Evolutionary conservation across 176 grass and related monocot species (phyloP), one percentile per base, ranked within the genome.

Genomic region (Oryza australiensis): DNA sequence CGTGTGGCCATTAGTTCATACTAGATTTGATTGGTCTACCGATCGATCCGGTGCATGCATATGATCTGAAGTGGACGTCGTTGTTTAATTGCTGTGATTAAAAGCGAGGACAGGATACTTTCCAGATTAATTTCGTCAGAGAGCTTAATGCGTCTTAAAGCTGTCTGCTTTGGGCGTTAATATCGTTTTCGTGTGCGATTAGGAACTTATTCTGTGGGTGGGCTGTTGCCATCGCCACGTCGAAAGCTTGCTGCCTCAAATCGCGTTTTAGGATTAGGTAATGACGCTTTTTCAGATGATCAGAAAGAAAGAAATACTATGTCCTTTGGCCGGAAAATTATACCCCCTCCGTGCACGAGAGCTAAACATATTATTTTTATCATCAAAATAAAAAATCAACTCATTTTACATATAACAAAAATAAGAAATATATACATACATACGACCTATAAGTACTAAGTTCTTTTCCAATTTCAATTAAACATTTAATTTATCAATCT

Each of bases 161-260:
- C 11, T 60, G 28, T 9, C 33, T 34, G 82, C 72, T 66, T 80
- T 74, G 63, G 42, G 62, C 40, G 33, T 78, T 81, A 66, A 80
- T 28, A 71, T 70, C 76, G 35, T 80, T 86, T 80, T 86, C 83
- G 2, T 28, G 16, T 29, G 66, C 18, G 48, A 84, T 89, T 78
- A 73, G 26, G 62, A n/a, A 33, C 75, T 40, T 48, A 75, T 79
- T 77, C 34, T 78, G 79, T 35, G 60, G 55, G 78, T 87, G 64
- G 23, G 15, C 8, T 3, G 42, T 92, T 82, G 41, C 87, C 13
- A 32, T 75, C 51, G 35, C 85, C 85, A 81, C 70, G 23, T 79
- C 72, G 20, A 82, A 90, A 85, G 64, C 43, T n/a, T n/a, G 30
- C 7, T 10, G 7, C 9, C 35, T 5, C 27, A 59, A 9, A 28